Evolutionary conservation across 768 basidiomycete species (phyloP).

Genomic region (Amanita subjunquillea): DNA sequence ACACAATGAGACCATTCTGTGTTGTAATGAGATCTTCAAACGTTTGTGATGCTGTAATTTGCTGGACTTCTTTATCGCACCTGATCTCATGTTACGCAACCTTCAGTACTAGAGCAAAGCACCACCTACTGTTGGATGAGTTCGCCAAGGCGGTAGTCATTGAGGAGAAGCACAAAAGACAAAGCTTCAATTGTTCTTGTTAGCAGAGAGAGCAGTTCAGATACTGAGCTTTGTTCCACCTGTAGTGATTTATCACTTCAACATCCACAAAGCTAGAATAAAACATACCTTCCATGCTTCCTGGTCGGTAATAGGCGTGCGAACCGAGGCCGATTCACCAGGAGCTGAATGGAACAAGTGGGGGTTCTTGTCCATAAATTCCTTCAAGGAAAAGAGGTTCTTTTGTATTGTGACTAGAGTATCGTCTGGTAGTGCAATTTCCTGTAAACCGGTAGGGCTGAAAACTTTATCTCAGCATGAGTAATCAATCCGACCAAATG

Average conservation of each 20-base stretch:
- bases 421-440: slow-evolving; percentile 54
- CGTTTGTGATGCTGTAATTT: slow-evolving; percentile 56
- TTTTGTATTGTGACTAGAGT: slow-evolving; percentile 63
- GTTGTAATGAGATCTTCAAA: slow-evolving; percentile 84
- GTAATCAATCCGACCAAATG: neutral
- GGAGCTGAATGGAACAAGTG: slow-evolving; percentile 81
- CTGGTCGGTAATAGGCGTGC: slow-evolving; percentile 56
- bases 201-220: slow-evolving; percentile 65
- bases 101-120: neutral
- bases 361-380: slow-evolving; percentile 71
- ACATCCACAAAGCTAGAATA: neutral
- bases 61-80: slow-evolving; percentile 66
- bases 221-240: slow-evolving; percentile 78
- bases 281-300: slow-evolving; percentile 78
- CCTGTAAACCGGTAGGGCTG: slow-evolving; percentile 29
- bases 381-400: slow-evolving; percentile 68
- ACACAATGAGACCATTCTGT: slow-evolving; percentile 78
- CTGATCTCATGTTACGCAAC: slow-evolving; percentile 23
- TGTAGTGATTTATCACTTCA: slow-evolving; percentile 18
- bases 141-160: slow-evolving; percentile 84
- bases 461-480: neutral
- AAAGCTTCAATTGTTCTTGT: slow-evolving; percentile 88
- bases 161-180: slow-evolving; percentile 85
- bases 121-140: slow-evolving; percentile 65
- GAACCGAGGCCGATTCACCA: slow-evolving; percentile 50